A percentile compares a stretch with the other conserved stretches of the same genome.
Evolutionary conservation across 352 stramenopile genomes (phyloP).

Genomic region (Peronospora destructor): DNA sequence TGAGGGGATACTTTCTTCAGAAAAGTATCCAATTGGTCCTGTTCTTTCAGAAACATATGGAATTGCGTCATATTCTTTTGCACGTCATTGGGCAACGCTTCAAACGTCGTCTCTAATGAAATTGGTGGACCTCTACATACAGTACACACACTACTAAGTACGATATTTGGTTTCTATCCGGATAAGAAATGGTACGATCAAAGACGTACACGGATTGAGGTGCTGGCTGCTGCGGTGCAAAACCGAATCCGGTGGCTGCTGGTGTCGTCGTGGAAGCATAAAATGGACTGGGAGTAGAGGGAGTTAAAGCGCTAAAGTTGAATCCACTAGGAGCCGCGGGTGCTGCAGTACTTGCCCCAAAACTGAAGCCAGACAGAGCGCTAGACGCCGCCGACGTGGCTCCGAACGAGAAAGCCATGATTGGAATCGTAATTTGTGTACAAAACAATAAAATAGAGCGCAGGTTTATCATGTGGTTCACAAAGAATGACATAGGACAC

Average conservation of each 20-base stretch:
- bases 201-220: conserved; percentile 17
- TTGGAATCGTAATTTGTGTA: background rate
- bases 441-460: background rate
- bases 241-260: conserved; percentile 16
- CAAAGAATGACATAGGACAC: too few relatives aligned
- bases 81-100: conserved; percentile 57
- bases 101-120: conserved; percentile 69
- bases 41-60: conserved; percentile 61
- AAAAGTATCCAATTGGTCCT: conserved; percentile 66
- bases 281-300: conserved; percentile 21
- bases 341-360: conserved; percentile 12
- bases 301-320: conserved; percentile 9
- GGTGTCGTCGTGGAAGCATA: conserved; percentile 6
- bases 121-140: conserved; percentile 32
- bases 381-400: conserved; percentile 18
- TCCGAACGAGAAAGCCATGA: conserved; percentile 40
- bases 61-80: conserved; percentile 78
- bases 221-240: conserved; percentile 10
- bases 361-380: conserved; percentile 23
- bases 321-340: conserved; percentile 19
- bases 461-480: too few relatives aligned
- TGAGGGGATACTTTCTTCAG: conserved; percentile 61
- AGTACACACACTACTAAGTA: conserved; percentile 3
- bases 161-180: too few relatives aligned
- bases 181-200: too few relatives aligned